Conservation (phyloP, 495 filamentous ascomycete species). For the Aspergillus olivimuriae region DNA sequence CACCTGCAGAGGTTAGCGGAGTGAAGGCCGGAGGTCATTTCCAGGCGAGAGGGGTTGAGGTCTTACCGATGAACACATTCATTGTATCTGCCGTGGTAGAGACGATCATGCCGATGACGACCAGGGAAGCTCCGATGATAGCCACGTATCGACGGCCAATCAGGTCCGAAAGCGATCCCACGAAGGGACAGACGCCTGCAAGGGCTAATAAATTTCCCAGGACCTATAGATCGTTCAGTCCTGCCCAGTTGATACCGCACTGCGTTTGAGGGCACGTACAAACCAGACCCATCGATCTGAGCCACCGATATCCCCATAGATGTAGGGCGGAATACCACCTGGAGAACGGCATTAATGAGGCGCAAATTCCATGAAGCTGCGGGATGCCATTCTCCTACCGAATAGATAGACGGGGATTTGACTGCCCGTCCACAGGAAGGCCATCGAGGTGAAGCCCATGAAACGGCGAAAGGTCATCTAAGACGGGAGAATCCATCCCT, state of each 20-base stretch:
- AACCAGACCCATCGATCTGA: slow-evolving; percentile 68
- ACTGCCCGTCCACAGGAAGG: slow-evolving; percentile 60
- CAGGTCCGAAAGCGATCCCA: slow-evolving; percentile 64
- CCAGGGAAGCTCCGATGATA: slow-evolving; percentile 49
- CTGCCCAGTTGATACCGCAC: neutral
- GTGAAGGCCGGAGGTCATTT: slow-evolving; percentile 5
- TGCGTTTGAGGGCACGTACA: slow-evolving; percentile 23
- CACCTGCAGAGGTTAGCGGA: no score
- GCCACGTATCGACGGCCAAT: slow-evolving; percentile 64
- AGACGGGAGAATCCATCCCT: neutral
- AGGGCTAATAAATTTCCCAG: slow-evolving; percentile 61
- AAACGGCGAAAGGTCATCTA: slow-evolving; percentile 53
- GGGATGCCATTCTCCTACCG: slow-evolving; percentile 25
- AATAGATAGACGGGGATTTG: slow-evolving; percentile 60
- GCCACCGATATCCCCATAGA: slow-evolving; percentile 61
- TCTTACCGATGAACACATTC: slow-evolving; percentile 62
- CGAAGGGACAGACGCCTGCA: slow-evolving; percentile 65
- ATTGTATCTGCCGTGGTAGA: slow-evolving; percentile 57
- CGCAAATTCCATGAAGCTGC: no score
- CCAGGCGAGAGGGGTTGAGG: slow-evolving; percentile 1
- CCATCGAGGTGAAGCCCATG: slow-evolving; percentile 58
- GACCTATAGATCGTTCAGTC: slow-evolving; percentile 25
- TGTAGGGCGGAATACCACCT: slow-evolving; percentile 56
- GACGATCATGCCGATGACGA: slow-evolving; percentile 62
- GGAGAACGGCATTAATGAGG: no score